These are phyloP conservation scores for Candida silvicultrix DNA, from an alignment of 805 yeast genomes.

Conservation along the genomic window DNA sequence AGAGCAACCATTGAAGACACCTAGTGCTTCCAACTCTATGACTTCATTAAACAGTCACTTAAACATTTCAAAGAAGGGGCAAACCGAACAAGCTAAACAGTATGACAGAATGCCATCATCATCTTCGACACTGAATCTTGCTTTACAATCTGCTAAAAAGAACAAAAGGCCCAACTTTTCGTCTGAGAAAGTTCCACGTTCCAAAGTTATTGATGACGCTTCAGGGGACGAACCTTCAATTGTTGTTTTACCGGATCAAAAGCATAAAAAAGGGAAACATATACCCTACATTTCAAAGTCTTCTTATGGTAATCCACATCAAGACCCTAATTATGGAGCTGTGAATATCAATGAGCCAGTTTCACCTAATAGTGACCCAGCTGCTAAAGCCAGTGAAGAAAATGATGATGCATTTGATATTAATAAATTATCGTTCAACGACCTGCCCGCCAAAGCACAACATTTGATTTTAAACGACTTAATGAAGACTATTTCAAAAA, in stretches of 20 bases:
- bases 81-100: background rate
- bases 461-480: slow-evolving; percentile 83
- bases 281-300: background rate
- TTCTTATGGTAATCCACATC: too few relatives aligned
- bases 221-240: slow-evolving; percentile 64
- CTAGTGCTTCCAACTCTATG: slow-evolving; percentile 1
- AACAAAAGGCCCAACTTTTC: slow-evolving; percentile 53
- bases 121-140: background rate
- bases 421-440: slow-evolving; percentile 57
- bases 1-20: slow-evolving; percentile 1
- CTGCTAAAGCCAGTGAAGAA: background rate
- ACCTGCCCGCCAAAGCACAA: slow-evolving; percentile 88
- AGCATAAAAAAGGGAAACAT: slow-evolving; percentile 9
- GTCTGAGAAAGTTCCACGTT: slow-evolving; percentile 65
- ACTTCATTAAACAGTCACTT: slow-evolving; percentile 3
- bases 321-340: background rate
- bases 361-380: background rate
- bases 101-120: background rate
- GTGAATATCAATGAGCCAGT: background rate
- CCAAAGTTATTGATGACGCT: slow-evolving; percentile 62
- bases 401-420: slow-evolving; percentile 22
- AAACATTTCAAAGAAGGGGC: background rate
- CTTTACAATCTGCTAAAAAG: slow-evolving; percentile 13
- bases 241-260: slow-evolving; percentile 45
- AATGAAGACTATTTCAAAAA: slow-evolving; percentile 58